phyloP scores from a whole-genome alignment of 1,139 yeast species.

The Taiozyma sp. region DNA sequence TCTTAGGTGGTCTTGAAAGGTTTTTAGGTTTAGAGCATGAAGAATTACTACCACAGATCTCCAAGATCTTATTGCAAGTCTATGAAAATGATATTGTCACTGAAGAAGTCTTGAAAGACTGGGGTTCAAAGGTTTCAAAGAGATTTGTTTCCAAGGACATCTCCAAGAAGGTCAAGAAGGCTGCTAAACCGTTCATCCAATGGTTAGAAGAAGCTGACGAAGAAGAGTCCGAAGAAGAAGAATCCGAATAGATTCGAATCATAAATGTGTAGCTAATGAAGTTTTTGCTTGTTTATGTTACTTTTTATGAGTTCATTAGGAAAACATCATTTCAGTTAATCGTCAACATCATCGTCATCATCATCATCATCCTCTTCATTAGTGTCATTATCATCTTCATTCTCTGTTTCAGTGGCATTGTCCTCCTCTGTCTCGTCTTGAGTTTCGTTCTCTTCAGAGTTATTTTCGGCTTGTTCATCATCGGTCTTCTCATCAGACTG shows the following conservation, averaged over 20 bases:
- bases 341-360: background rate
- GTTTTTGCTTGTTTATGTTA: background rate
- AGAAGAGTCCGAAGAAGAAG: constrained; percentile 44
- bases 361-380: background rate
- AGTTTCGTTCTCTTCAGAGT: background rate
- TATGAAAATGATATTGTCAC: constrained; percentile 81
- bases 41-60: constrained; percentile 65
- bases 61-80: constrained; percentile 74
- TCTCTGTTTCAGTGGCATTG: constrained; percentile 1
- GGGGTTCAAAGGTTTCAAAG: constrained; percentile 93
- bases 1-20: constrained; percentile 95
- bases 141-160: constrained; percentile 90
- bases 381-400: background rate
- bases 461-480: background rate
- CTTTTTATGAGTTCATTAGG: background rate
- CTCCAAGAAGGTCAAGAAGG: constrained; percentile 90
- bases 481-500: background rate
- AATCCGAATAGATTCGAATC: constrained; percentile 5
- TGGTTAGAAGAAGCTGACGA: constrained; percentile 96
- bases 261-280: constrained; percentile 23
- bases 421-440: constrained; percentile 5
- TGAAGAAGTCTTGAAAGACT: constrained; percentile 73
- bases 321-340: background rate
- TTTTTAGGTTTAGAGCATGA: constrained; percentile 80
- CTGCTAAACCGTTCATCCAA: constrained; percentile 90